Percentiles rank a stretch among this genome's conserved stretches.
Conservation (phyloP, 129 eudicot genomes). For the Flaveria ramosissima region DNA sequence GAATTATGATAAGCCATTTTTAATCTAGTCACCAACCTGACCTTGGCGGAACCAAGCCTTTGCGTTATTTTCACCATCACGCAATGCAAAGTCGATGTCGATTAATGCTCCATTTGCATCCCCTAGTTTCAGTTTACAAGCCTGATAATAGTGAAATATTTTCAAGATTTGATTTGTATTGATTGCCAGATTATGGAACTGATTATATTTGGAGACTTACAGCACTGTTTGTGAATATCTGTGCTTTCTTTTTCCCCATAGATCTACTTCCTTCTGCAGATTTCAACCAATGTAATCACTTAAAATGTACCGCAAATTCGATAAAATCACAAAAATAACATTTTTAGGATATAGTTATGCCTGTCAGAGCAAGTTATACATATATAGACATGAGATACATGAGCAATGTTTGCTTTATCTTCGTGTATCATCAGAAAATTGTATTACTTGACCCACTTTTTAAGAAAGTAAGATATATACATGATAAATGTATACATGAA, state of each 20-base stretch:
- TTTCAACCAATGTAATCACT: background rate
- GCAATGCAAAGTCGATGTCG: constrained; percentile 88
- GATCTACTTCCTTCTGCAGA: constrained; percentile 54
- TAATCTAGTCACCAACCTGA: constrained; percentile 61
- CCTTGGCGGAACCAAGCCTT: constrained; percentile 97
- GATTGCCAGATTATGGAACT: background rate
- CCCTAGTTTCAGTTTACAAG: constrained; percentile 89
- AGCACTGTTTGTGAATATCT: constrained; percentile 90
- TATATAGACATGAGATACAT: too few species aligned
- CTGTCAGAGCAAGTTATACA: too few species aligned
- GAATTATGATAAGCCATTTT: background rate
- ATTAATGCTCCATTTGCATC: constrained; percentile 81
- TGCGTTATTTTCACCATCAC: constrained; percentile 77
- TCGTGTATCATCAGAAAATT: too few species aligned
- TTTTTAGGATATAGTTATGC: too few species aligned
- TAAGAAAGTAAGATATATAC: too few species aligned
- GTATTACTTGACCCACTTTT: too few species aligned
- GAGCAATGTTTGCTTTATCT: too few species aligned
- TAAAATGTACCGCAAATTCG: background rate
- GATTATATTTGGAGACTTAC: constrained; percentile 49
- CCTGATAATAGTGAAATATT: constrained; percentile 37
- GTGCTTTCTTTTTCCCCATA: constrained; percentile 77
- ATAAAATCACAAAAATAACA: too few species aligned
- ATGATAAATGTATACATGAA: too few species aligned
- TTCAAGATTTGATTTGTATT: background rate